Base-by-base conservation (phyloP, 306 rosid species). In the Dalbergia cultrata region DNA sequence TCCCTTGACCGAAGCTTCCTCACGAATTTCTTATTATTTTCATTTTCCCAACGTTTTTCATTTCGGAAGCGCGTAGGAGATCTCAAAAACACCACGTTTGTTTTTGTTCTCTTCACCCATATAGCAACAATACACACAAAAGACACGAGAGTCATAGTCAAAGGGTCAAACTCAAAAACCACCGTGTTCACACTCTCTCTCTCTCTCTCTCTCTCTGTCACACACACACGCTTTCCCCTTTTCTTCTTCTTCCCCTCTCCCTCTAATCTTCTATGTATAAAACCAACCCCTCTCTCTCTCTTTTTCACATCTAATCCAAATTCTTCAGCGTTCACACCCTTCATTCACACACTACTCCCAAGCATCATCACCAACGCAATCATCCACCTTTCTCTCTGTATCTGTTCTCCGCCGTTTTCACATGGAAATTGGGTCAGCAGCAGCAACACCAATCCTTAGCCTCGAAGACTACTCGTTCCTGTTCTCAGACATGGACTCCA, bases 401-500 rank as follows among this genome's bases (percentile, higher is more conserved):
- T 37, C 8, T 37, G 9, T 43, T 43, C 8, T 13, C 2, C 17
- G 7, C 41, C 7, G 41, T 37, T 50, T 50, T 75, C 78, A 78
- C 80, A 80, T 93, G 97, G 97, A 93, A 84, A 89, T 89, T 9
- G 67, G 34, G 17, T 67, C 89, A 0, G 31, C 31, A 26, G 31
- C 31, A 26, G 31, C 31, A n/a, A 9, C 82, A 33, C 64, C 90
- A 44, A 83, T 87, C 60, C 81, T 88, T 11, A 65, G 8, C 35
- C 86, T 82, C 37, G 92, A 93, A 11, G 97, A 93, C 21, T 79
- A 31, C n/a, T 31, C 81, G 67, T 41, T 60, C 64, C 52, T 78
- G 12, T 84, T 81, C 41, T 52, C 89, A 0, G 95, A 92, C 1
- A 77, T 86, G 87, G 91, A 92, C 4, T 73, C 87, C 6, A 26